Base-by-base conservation (phyloP, 306 rosid genomes). In the Inga laurina region DNA sequence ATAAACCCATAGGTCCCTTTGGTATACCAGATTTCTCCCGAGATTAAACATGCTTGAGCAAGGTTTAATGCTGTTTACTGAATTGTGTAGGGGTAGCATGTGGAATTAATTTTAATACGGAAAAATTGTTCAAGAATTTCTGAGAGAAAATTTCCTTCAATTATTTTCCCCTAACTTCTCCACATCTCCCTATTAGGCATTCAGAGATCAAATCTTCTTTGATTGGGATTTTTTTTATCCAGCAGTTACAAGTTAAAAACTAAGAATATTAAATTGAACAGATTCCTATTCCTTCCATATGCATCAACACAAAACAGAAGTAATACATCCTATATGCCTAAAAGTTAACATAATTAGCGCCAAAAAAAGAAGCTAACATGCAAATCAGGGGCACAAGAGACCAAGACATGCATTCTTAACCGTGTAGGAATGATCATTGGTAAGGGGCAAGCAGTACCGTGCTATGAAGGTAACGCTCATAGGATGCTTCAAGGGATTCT, bases 401-500 rank as follows among this genome's bases (percentile, higher is more conserved):
- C 75, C 37, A 61, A 22, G 70, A 72, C 48, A 68, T 44, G 39
- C 1, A 75, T 62, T 71, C 64, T 61, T 46, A 12, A 14, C 74
- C 35, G 81, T 69, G 74, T 35, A 79, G 84, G 70, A 83, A 64
- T 41, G 75, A 2, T 44, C 65, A 82, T 44, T 35, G 64, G 3
- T 49, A 72, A 39, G 76, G 80, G 70, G 70, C 41, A 90, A 76
- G n/a, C 75, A 59, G 65, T 93, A 95, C 99, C 96, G 92, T 89
- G 87, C 85, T 90, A 77, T 92, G 98, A 74, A 93, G 91, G 81
- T 95, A 95, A 81, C 92, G 97, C 76, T 95, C 99, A 86, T 95
- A 95, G 67, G 99, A 93, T n/a, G 97, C 99, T 73, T 91, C 94
- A 73, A 95, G 94, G 84, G 99, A 91, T 82, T 93, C 99, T 0